Percentiles rank a stretch among this genome's conserved stretches.
These are phyloP conservation scores for Quercus berberidifolia DNA, from an alignment of 306 rosid genomes.

Conservation along the genomic window DNA sequence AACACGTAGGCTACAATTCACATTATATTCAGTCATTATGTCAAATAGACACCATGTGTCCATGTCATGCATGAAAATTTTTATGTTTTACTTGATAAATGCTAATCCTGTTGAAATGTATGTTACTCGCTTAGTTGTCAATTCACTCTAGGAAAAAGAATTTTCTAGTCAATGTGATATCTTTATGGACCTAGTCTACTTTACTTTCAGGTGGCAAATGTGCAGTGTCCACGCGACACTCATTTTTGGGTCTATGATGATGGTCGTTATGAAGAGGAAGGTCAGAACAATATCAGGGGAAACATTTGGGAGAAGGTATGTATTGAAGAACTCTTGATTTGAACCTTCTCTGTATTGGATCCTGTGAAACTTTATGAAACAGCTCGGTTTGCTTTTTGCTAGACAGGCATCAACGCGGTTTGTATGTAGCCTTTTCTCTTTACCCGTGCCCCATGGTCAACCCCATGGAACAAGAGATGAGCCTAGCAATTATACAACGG, in stretches of 20 bases:
- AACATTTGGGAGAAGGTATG: conserved; percentile 98
- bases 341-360: conserved; percentile 9
- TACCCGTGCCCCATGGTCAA: conserved; percentile 82
- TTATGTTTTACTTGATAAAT: too few relatives aligned
- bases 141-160: too few relatives aligned
- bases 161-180: conserved; percentile 5
- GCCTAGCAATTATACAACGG: conserved; percentile 69
- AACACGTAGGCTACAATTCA: not conserved
- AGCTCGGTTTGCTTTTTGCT: conserved; percentile 31
- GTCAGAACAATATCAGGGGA: conserved; percentile 96
- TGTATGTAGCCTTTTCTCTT: conserved; percentile 67
- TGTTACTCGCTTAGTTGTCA: too few relatives aligned
- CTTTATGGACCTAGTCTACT: conserved; percentile 20
- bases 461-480: conserved; percentile 76
- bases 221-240: conserved; percentile 99
- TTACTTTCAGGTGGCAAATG: conserved; percentile 82
- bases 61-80: too few relatives aligned
- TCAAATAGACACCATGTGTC: not conserved
- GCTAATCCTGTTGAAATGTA: too few relatives aligned
- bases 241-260: conserved; percentile 99
- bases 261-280: conserved; percentile 99
- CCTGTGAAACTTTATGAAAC: conserved; percentile 21
- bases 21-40: not conserved
- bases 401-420: conserved; percentile 85
- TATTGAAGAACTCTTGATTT: conserved; percentile 11